Evolutionary conservation across 1,284 basidiomycete genomes (phyloP), one percentile per base, ranked within the genome.

Genomic region (Phellopilus nigrolimitatus): DNA sequence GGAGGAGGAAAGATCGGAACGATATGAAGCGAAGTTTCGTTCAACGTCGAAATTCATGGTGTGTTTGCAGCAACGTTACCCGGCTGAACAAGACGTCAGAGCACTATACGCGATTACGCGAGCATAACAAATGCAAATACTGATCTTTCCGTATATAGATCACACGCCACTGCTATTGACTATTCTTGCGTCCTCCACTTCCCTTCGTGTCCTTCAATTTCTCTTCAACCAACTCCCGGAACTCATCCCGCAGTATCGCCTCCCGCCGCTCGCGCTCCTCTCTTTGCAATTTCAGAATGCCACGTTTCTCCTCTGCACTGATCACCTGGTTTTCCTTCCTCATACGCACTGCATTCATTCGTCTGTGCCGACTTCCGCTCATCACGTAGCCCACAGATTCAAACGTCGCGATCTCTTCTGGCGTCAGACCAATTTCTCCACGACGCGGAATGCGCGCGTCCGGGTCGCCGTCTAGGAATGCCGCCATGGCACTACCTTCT

Each of bases 291-390:
- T 95, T 94, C 62, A 98, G 66, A 53, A 97, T 92, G 21, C 91
- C 90, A 38, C 94, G 74, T 74, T 97, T 97, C 75, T 99, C 95
- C 71, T 98, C 95, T 1, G 95, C 94, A 60, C 87, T 92, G 66
- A 97, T 95, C 55, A 99, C 94, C 71, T 99, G 95, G 71, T 97
- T 97, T 75, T 99, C 95, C 76, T 98, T 97, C 62, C 95, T 76
- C 81, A 97, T 89, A 56, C 97, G 87, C 33, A 99, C 95, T 0
- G 95, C 97, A 61, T 95, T 97, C 95, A 97, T 97, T 64, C 90
- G 78, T 57, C 84, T 76, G 67, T 99, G 95, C 51, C 95, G 75
- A 63, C 84, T 90, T 38, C 95, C 95, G 62, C 89, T 93, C 97
- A 99, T 99, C 51, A 99, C 95, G 67, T 95, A 99, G n/a, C 95